A percentile compares a stretch with the other conserved stretches of the same genome.
phyloP scores from a whole-genome alignment of 495 filamentous ascomycete genomes.

The Neurospora sp. region DNA sequence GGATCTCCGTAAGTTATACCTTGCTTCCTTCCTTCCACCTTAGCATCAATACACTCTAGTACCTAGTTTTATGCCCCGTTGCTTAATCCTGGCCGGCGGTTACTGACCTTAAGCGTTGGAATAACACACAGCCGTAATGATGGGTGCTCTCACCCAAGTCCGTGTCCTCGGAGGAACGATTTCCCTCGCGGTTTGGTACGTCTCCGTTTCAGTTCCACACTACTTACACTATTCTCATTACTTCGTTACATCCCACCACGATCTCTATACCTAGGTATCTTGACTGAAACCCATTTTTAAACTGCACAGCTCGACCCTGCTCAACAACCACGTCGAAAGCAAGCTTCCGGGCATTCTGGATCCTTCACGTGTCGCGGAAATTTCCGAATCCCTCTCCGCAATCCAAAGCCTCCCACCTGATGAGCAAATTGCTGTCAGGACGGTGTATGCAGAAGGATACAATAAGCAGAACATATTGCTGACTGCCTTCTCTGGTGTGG shows the following conservation, averaged over 20 bases:
- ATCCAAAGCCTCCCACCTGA: neutral
- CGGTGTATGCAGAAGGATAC: slow-evolving; percentile 1
- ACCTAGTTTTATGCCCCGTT: neutral
- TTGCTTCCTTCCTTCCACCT: neutral
- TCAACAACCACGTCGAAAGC: slow-evolving; percentile 4
- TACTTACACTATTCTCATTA: no score
- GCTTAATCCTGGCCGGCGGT: slow-evolving; percentile 22
- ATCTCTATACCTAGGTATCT: no score
- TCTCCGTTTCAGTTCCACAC: no score
- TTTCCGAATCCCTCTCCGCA: slow-evolving; percentile 4
- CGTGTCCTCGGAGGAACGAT: slow-evolving; percentile 42
- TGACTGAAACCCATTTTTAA: neutral
- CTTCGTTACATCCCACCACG: no score
- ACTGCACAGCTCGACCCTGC: neutral
- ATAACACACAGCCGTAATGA: slow-evolving; percentile 8
- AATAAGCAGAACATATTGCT: slow-evolving; percentile 1
- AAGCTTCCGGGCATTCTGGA: neutral
- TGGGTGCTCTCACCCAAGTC: slow-evolving; percentile 37
- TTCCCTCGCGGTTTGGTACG: slow-evolving; percentile 19
- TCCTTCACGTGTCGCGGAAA: neutral
- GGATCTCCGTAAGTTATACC: slow-evolving; percentile 30
- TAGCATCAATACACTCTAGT: neutral
- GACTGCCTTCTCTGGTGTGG: neutral
- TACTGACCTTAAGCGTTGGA: neutral
- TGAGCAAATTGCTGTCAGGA: neutral